Conservation (phyloP, 2,329 filamentous ascomycete species). For the Aspergillus sp. region DNA sequence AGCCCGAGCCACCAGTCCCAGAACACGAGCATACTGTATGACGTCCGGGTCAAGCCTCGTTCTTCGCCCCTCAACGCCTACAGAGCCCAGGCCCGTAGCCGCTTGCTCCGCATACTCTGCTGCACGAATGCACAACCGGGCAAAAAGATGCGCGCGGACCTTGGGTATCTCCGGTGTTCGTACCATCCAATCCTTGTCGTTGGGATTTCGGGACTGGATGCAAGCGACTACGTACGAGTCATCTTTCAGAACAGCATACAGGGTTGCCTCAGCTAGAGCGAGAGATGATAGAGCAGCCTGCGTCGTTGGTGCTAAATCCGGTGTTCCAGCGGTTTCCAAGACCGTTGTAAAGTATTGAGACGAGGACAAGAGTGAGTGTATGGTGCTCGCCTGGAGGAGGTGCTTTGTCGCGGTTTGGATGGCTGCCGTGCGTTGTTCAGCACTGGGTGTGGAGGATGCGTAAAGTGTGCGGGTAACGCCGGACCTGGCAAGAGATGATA, state of each 20-base stretch:
- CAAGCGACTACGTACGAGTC: conserved; percentile 86
- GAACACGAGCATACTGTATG: conserved; percentile 70
- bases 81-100: conserved; percentile 48
- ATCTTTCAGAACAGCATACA: conserved; percentile 88
- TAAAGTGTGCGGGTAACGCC: conserved; percentile 70
- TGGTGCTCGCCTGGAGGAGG: conserved; percentile 73
- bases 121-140: conserved; percentile 80
- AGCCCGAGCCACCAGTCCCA: conserved; percentile 72
- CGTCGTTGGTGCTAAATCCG: conserved; percentile 48
- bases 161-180: conserved; percentile 83
- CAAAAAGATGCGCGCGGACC: conserved; percentile 84
- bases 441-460: conserved; percentile 60
- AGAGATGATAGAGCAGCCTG: conserved; percentile 53
- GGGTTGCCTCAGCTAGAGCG: conserved; percentile 81
- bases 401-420: conserved; percentile 74
- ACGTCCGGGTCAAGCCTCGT: conserved; percentile 61
- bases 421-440: conserved; percentile 67
- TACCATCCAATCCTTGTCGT: conserved; percentile 96
- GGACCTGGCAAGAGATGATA: conserved; percentile 70
- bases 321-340: conserved; percentile 20
- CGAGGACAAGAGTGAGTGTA: conserved; percentile 70
- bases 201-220: conserved; percentile 75
- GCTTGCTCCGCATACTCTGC: conserved; percentile 83
- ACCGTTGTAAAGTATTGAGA: conserved; percentile 47
- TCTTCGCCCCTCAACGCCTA: conserved; percentile 26